Evolutionary conservation across 306 rosid genomes (phyloP), one percentile per base, ranked within the genome.

Genomic region (Malus asiatica): DNA sequence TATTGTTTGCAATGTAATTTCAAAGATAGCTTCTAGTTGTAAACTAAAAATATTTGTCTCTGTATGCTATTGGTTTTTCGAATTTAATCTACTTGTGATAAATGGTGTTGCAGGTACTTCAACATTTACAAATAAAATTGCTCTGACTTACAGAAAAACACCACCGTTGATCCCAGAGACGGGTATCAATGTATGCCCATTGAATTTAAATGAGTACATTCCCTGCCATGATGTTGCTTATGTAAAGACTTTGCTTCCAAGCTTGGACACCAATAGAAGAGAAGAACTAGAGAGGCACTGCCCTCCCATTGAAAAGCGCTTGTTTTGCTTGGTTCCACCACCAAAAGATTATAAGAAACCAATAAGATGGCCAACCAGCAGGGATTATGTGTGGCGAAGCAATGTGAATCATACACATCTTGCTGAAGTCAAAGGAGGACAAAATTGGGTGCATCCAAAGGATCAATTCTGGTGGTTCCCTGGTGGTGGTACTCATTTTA

Each of bases 401-500:
- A 90, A 95, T 78, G 93, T 90, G 76, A 95, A 95, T 84, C 97
- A 92, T 74, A 89, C 97, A 9, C 96, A 73, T 84, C 93, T 95
- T 59, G 97, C 99, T 15, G 84, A 92, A 72, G 99, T 92, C 79
- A 95, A 92, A 78, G 97, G 99, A 67, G 99, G 99, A 48, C 99
- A 95, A 84, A 95, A 95, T 82, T 95, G 97, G 97, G 97, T 95
- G 76, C 99, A 95, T 78, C 88, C 80, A 70, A 89, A 85, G 90
- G 88, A 85, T 80, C 84, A 83, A 67, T 88, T 92, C 15, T 89
- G 99, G 97, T 92, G 96, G 97, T 95, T 95, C 86, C 98, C 98
- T 2, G 98, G 98, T 45, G 99, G 99, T 58, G 97, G 99, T 82
- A 92, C 97, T 71, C 99, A 95, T 87, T 95, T 95, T 86, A 95